Conservation (phyloP, 306 rosid genomes). For the Hippophae tibetana region DNA sequence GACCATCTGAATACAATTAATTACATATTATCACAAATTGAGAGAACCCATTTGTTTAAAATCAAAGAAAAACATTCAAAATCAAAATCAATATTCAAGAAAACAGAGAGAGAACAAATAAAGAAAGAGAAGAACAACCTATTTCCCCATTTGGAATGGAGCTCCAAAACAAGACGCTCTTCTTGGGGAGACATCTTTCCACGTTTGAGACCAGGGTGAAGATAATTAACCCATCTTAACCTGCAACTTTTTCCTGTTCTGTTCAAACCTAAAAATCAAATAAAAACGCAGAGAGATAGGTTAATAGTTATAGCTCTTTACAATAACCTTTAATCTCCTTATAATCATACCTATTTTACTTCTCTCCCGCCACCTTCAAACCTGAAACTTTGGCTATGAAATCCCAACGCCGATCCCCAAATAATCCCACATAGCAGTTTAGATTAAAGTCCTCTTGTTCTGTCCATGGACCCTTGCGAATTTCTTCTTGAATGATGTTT, state of each 20-base stretch:
- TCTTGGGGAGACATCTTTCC: conserved; percentile 90
- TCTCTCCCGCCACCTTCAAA: conserved; percentile 99
- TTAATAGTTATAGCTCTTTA: conserved; percentile 35
- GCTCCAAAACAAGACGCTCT: conserved; percentile 74
- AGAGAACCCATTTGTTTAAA: not conserved
- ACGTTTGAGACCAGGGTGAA: conserved; percentile 88
- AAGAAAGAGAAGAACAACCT: conserved; percentile 35
- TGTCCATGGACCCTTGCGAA: conserved; percentile 93
- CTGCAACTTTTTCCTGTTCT: conserved; percentile 99
- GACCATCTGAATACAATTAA: conserved; percentile 58
- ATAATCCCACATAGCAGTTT: conserved; percentile 63
- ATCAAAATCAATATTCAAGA: no score
- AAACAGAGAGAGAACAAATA: no score
- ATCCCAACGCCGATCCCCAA: conserved; percentile 98
- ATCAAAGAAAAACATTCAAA: not conserved
- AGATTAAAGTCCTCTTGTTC: conserved; percentile 82
- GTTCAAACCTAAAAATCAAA: conserved; percentile 59
- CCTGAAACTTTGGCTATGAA: conserved; percentile 94
- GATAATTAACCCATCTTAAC: conserved; percentile 88
- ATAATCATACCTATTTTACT: conserved; percentile 51
- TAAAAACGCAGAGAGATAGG: conserved; percentile 14
- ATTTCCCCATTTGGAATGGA: conserved; percentile 93
- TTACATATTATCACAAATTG: not conserved
- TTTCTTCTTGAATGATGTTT: conserved; percentile 33
- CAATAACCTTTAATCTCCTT: conserved; percentile 24